Percentiles rank a stretch among this genome's conserved stretches.
phyloP scores from a whole-genome alignment of 148 eudicot genomes.

The Cornus florida region DNA sequence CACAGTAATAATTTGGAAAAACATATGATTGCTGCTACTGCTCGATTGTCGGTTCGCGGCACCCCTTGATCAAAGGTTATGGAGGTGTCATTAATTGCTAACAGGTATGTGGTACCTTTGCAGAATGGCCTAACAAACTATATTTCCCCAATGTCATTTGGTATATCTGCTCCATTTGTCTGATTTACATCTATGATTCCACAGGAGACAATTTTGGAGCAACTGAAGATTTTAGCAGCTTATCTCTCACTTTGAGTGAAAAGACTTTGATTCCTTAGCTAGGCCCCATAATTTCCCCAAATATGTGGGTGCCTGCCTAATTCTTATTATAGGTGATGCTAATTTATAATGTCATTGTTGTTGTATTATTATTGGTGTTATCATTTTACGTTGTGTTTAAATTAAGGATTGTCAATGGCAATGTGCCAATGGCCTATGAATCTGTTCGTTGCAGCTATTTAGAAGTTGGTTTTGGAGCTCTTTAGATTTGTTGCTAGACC shows the following conservation, averaged over 20 bases:
- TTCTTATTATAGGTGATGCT: background rate
- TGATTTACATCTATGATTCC: background rate
- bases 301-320: background rate
- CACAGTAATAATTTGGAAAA: slow-evolving; percentile 36
- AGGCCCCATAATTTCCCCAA: background rate
- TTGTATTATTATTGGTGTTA: background rate
- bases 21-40: slow-evolving; percentile 32
- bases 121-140: slow-evolving; percentile 43
- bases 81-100: slow-evolving; percentile 26
- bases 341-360: background rate
- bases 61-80: slow-evolving; percentile 38
- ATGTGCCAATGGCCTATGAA: no score
- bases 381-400: background rate
- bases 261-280: background rate
- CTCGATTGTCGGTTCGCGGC: slow-evolving; percentile 38
- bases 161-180: background rate
- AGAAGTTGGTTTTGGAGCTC: no score
- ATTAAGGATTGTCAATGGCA: background rate
- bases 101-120: slow-evolving; percentile 21
- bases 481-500: no score
- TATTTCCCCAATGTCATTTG: background rate
- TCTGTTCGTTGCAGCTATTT: no score
- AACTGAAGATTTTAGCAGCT: slow-evolving; percentile 12
- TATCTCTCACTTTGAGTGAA: background rate
- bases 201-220: slow-evolving; percentile 17